A percentile compares a stretch with the other conserved stretches of the same genome.
Evolutionary conservation across 2,329 filamentous ascomycete species (phyloP).

Genomic region (Gyromitra esculenta): DNA sequence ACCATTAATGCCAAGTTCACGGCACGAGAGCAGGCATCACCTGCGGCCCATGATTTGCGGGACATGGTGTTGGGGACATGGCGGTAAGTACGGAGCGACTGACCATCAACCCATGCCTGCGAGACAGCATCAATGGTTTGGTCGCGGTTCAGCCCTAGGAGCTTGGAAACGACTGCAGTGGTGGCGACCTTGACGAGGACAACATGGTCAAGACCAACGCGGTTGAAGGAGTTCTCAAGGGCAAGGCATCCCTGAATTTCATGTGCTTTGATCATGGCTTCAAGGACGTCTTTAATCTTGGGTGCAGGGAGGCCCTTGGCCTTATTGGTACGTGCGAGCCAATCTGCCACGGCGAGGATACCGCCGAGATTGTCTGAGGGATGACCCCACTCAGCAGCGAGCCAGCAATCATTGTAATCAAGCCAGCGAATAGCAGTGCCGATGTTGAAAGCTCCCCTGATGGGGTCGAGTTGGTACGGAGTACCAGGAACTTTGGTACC

Average conservation of each 20-base stretch:
- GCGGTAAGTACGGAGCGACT: constrained; percentile 94
- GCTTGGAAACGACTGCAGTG: constrained; percentile 91
- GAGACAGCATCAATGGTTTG: constrained; percentile 96
- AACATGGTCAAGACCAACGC: constrained; percentile 96
- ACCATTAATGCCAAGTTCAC: constrained; percentile 93
- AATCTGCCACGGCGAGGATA: constrained; percentile 93
- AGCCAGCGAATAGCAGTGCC: constrained; percentile 99
- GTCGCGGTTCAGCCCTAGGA: constrained; percentile 87
- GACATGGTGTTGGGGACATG: constrained; percentile 99
- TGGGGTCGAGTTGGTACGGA: constrained; percentile 90
- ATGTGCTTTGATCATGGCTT: constrained; percentile 99
- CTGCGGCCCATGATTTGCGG: constrained; percentile 97
- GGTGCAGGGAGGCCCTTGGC: constrained; percentile 78
- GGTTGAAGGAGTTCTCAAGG: constrained; percentile 98
- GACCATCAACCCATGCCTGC: constrained; percentile 97
- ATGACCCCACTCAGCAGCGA: constrained; percentile 98
- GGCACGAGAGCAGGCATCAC: constrained; percentile 94
- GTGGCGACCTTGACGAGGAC: constrained; percentile 97
- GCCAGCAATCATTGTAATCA: constrained; percentile 99
- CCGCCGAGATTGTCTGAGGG: constrained; percentile 97
- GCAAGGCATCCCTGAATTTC: constrained; percentile 98
- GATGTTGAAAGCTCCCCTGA: constrained; percentile 98
- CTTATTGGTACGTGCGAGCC: constrained; percentile 90
- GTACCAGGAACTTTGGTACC: constrained; percentile 92
- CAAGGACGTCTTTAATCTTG: constrained; percentile 88